phyloP scores from a whole-genome alignment of 768 basidiomycete species.

The Rhizopogon roseolus region DNA sequence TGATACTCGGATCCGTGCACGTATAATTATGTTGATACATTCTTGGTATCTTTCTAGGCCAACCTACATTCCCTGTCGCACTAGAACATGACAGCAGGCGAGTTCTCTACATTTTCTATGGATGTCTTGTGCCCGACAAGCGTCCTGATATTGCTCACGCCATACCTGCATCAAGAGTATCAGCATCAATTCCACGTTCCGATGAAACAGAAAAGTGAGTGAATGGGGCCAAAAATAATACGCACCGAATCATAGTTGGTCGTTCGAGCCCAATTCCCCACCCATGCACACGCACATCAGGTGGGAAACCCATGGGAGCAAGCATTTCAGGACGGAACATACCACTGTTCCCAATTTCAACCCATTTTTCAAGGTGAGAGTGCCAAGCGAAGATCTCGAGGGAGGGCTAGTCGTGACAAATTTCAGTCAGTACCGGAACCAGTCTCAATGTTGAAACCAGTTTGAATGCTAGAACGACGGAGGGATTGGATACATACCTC shows the following conservation, averaged over 20 bases:
- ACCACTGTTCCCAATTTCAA: conserved; percentile 97
- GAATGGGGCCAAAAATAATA: conserved; percentile 1
- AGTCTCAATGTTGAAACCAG: not conserved
- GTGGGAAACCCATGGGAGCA: conserved; percentile 97
- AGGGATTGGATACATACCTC: conserved; percentile 49
- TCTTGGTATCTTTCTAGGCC: conserved; percentile 4
- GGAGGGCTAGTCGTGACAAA: conserved; percentile 57
- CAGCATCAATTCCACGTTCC: conserved; percentile 1
- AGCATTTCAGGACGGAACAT: conserved; percentile 99
- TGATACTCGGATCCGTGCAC: not conserved
- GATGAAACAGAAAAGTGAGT: not conserved
- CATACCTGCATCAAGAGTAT: conserved; percentile 56
- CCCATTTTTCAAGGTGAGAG: conserved; percentile 89
- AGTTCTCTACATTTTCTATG: conserved; percentile 82
- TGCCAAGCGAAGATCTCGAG: conserved; percentile 99
- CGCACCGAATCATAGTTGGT: conserved; percentile 97
- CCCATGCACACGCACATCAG: conserved; percentile 93
- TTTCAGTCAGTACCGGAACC: not conserved
- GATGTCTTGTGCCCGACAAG: conserved; percentile 97
- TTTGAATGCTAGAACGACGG: not conserved
- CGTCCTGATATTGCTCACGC: conserved; percentile 95
- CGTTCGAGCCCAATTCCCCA: conserved; percentile 95
- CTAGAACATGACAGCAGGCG: conserved; percentile 88
- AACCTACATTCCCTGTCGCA: not conserved
- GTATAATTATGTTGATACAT: not conserved